Conservation (phyloP, 1,284 basidiomycete species). For the Tilletia horrida region DNA sequence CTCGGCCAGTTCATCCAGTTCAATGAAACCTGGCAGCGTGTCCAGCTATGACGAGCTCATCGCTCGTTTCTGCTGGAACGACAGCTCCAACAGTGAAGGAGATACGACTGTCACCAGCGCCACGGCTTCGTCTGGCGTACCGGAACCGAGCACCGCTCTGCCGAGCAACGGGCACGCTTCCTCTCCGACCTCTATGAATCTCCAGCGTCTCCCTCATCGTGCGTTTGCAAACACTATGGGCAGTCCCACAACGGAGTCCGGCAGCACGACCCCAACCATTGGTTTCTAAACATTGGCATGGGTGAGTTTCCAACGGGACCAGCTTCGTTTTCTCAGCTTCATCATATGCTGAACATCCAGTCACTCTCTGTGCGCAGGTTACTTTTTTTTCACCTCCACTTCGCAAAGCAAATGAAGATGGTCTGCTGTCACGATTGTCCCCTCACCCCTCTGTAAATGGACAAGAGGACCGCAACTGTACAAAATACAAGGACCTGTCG, state of each 20-base stretch:
- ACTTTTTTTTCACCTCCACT: too few relatives aligned
- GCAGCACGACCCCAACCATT: conserved; percentile 17
- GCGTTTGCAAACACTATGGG: conserved; percentile 12
- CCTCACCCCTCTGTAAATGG: too few relatives aligned
- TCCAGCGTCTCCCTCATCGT: not conserved
- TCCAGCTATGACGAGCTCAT: conserved; percentile 47
- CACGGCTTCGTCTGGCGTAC: not conserved
- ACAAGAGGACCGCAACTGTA: too few relatives aligned
- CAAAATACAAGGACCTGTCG: too few relatives aligned
- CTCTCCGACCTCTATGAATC: not conserved
- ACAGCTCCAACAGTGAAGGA: not conserved
- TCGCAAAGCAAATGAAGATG: too few relatives aligned
- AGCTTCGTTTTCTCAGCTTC: too few relatives aligned
- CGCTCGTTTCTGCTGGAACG: conserved; percentile 47
- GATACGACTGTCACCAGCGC: not conserved
- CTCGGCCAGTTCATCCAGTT: conserved; percentile 5
- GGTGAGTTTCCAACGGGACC: not conserved
- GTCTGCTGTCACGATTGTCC: too few relatives aligned
- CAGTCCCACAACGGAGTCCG: conserved; percentile 13
- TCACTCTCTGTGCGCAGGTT: too few relatives aligned
- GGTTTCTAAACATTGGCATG: not conserved
- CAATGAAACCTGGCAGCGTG: conserved; percentile 33
- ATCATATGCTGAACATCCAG: too few relatives aligned
- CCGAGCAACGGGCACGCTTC: too few relatives aligned
- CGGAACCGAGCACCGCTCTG: conserved; percentile 1